Base-by-base conservation (phyloP, 2,329 filamentous ascomycete genomes). In the Aspergillus spinulosporus region DNA sequence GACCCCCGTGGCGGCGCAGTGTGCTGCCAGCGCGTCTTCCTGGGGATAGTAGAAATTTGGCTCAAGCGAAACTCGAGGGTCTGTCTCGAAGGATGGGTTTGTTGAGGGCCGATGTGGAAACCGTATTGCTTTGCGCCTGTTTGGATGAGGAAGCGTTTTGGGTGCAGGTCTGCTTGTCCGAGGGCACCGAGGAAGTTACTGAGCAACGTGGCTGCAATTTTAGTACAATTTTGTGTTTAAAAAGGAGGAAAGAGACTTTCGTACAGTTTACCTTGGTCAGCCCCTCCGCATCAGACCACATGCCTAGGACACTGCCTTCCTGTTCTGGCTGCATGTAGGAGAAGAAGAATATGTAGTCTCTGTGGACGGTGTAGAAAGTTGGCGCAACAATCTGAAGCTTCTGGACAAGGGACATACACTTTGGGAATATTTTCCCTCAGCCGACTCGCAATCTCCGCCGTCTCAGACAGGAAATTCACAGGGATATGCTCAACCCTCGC, bases 31-130 rank as follows among this genome's bases (percentile, higher is more conserved):
- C 3, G 70, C 66, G 58, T 83, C 80, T 68, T 83, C 80, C 68
- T 84, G 80, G 0, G 73, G 66, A 59, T 82, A 83, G 72, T 83
- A 84, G 67, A 84, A 83, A 66, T 83, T 83, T 1, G 76, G 74
- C 55, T 78, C 76, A 0, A 80, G 68, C 4, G 64, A 62, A 3
- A 78, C 67, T 8, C 79, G 72, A 3, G 76, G 74, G 56, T 80
- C 77, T 6, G 70, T 71, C 62, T 83, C 80, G 51, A 78, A 72
- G 43, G 74, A 73, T 0, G 80, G 81, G 2, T 71, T 70, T 1
- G 70, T 64, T 0, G 72, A 61, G 0, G 77, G 2, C 80, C 80
- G 32, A 80, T 69, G 58, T 83, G 79, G 3, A 79, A 63, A 40
- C 74, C 78, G 67, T 82, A 83, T 63, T 82, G 78, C 68, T 83